Conservation (phyloP, 345 rosid genomes). For the Crucihimalaya himalaica region DNA sequence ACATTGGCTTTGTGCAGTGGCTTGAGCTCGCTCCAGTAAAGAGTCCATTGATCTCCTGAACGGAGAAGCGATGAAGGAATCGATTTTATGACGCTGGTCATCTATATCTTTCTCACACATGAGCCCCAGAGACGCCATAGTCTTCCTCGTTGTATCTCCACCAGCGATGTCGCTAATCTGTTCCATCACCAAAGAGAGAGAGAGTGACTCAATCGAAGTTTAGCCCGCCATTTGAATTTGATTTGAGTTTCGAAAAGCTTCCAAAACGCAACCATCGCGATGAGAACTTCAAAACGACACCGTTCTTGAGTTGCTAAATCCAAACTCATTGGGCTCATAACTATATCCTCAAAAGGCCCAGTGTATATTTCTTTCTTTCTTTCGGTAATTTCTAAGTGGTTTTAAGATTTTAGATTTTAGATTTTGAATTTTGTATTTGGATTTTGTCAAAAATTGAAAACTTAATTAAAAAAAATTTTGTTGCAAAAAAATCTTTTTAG, state of each 20-base stretch:
- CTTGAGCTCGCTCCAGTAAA: conserved; percentile 49
- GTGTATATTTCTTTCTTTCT: too few relatives aligned
- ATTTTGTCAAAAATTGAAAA: too few relatives aligned
- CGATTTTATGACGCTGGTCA: conserved; percentile 49
- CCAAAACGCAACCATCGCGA: neutral
- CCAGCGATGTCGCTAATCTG: conserved; percentile 31
- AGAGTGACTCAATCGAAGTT: conserved; percentile 10
- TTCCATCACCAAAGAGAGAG: conserved; percentile 10
- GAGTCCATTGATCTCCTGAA: conserved; percentile 50
- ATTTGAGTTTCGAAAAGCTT: conserved; percentile 31
- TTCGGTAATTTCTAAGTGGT: too few relatives aligned
- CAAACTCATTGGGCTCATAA: too few relatives aligned
- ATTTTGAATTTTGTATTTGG: too few relatives aligned
- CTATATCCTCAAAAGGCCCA: too few relatives aligned
- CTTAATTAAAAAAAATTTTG: too few relatives aligned
- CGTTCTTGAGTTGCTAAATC: too few relatives aligned
- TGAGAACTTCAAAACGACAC: too few relatives aligned
- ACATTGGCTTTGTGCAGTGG: conserved; percentile 63
- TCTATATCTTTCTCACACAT: conserved; percentile 48
- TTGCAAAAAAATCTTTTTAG: too few relatives aligned
- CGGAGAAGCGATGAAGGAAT: conserved; percentile 51
- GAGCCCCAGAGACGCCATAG: conserved; percentile 60
- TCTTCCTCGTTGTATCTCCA: conserved; percentile 40
- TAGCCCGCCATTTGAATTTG: conserved; percentile 35
- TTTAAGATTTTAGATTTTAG: too few relatives aligned